Conservation (phyloP, 2,329 filamentous ascomycete species). For the Nigrospora oryzae region DNA sequence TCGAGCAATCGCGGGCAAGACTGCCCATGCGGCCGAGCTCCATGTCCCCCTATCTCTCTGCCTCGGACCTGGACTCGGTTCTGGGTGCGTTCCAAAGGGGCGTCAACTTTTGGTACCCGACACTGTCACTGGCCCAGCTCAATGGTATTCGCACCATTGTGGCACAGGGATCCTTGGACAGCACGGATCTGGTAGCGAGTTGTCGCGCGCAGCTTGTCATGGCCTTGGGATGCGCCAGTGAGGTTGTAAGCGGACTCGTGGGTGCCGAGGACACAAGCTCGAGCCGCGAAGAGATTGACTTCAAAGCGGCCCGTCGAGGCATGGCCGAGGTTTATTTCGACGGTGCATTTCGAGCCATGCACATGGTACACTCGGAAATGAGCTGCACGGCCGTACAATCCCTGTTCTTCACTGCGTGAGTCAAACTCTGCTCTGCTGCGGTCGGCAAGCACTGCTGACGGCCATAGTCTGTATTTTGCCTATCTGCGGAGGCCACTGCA, state of each 20-base stretch:
- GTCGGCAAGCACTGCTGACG: not conserved
- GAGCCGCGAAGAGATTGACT: slow-evolving; percentile 2
- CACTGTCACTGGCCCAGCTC: slow-evolving; percentile 31
- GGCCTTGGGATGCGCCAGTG: slow-evolving; percentile 37
- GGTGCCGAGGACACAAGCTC: slow-evolving; percentile 1
- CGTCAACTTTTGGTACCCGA: slow-evolving; percentile 46
- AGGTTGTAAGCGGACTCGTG: slow-evolving; percentile 24
- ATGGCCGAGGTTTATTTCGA: slow-evolving; percentile 26
- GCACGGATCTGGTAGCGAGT: slow-evolving; percentile 21
- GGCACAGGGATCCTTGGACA: slow-evolving; percentile 23
- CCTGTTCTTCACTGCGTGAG: slow-evolving; percentile 40
- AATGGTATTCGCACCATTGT: slow-evolving; percentile 22
- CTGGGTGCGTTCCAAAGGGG: slow-evolving; percentile 34
- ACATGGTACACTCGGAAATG: slow-evolving; percentile 36
- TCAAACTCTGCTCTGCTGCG: not conserved
- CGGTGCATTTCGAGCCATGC: slow-evolving; percentile 33
- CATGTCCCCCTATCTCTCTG: slow-evolving; percentile 32
- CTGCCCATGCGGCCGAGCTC: slow-evolving; percentile 23
- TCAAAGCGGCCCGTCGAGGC: not conserved
- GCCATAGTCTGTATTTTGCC: slow-evolving; percentile 35
- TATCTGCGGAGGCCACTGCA: slow-evolving; percentile 41
- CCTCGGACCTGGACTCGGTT: slow-evolving; percentile 30
- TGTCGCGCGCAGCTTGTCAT: slow-evolving; percentile 37
- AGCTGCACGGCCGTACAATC: slow-evolving; percentile 38
- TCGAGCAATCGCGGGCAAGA: slow-evolving; percentile 32